A percentile compares a stretch with the other conserved stretches of the same genome.
phyloP scores from a whole-genome alignment of 805 yeast genomes.

The Candida alai region DNA sequence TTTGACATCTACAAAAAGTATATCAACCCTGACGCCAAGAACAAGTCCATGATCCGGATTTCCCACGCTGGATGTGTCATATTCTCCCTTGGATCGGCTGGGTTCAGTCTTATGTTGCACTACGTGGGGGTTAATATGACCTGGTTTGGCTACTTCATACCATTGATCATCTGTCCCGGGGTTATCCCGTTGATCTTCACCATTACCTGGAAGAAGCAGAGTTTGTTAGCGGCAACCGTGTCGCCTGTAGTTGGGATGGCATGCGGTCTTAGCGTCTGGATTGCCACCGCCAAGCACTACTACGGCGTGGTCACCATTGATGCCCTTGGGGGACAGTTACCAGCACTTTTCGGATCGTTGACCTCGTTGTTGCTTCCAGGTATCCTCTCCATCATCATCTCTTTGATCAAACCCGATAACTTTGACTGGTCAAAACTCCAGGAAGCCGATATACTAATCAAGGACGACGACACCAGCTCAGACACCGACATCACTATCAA shows the following conservation, averaged over 20 bases:
- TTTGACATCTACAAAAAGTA: constrained; percentile 45
- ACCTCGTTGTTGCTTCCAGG: constrained; percentile 29
- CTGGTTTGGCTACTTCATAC: constrained; percentile 29
- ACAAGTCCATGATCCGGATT: constrained; percentile 35
- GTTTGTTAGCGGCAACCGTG: constrained; percentile 23
- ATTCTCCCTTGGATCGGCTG: constrained; percentile 33
- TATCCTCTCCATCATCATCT: constrained; percentile 21
- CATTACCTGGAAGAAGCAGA: constrained; percentile 29
- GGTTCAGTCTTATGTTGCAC: constrained; percentile 33
- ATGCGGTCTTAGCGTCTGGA: constrained; percentile 28
- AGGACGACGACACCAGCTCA: constrained; percentile 10
- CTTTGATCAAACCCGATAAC: constrained; percentile 21
- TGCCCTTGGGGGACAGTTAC: constrained; percentile 26
- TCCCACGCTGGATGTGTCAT: constrained; percentile 41
- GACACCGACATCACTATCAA: not conserved
- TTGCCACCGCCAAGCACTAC: constrained; percentile 22
- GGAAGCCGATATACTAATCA: constrained; percentile 15
- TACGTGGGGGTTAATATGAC: constrained; percentile 24
- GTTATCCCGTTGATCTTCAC: constrained; percentile 30
- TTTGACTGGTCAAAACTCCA: constrained; percentile 26
- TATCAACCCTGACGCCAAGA: constrained; percentile 38
- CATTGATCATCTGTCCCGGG: constrained; percentile 35
- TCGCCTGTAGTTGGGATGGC: constrained; percentile 27
- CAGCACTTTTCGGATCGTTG: constrained; percentile 29
- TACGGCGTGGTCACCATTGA: constrained; percentile 23